A percentile compares a stretch with the other conserved stretches of the same genome.
phyloP scores from a whole-genome alignment of 1,284 basidiomycete genomes.

The Trametes hirsuta region DNA sequence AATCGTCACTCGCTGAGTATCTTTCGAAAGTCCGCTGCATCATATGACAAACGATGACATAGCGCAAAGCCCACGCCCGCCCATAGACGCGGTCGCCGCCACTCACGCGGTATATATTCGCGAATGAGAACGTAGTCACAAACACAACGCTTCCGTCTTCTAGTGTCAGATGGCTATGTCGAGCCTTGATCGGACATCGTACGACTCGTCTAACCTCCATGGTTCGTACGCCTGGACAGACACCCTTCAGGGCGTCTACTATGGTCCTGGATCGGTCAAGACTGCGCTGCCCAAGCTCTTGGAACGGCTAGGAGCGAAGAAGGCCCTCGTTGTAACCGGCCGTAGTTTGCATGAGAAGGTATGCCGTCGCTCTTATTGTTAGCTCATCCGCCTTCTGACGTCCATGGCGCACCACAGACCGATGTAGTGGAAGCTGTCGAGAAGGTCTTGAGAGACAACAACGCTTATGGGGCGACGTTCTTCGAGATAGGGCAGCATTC shows the following conservation, averaged over 20 bases:
- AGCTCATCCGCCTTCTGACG: background rate
- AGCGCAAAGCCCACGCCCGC: background rate
- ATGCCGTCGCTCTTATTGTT: background rate
- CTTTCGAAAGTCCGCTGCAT: background rate
- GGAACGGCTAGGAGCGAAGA: constrained; percentile 54
- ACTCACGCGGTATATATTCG: background rate
- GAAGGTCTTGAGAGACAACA: constrained; percentile 53
- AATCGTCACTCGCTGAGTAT: no score
- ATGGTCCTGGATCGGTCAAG: constrained; percentile 65
- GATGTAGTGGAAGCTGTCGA: constrained; percentile 66
- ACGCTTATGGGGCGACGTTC: constrained; percentile 69
- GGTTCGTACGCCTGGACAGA: constrained; percentile 69
- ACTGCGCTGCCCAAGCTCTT: constrained; percentile 68
- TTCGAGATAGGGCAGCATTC: constrained; percentile 79
- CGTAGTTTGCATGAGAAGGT: constrained; percentile 70
- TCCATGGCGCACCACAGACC: constrained; percentile 46
- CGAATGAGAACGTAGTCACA: background rate
- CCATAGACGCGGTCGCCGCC: background rate
- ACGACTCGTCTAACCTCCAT: constrained; percentile 24
- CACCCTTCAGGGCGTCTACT: constrained; percentile 65
- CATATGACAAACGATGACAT: background rate
- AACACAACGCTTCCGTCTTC: background rate
- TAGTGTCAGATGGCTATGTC: constrained; percentile 2
- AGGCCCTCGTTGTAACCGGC: constrained; percentile 73
- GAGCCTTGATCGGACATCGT: background rate